Evolutionary conservation across 2,329 filamentous ascomycete species (phyloP).

Genomic region (Neofusicoccum kwambonambiense): DNA sequence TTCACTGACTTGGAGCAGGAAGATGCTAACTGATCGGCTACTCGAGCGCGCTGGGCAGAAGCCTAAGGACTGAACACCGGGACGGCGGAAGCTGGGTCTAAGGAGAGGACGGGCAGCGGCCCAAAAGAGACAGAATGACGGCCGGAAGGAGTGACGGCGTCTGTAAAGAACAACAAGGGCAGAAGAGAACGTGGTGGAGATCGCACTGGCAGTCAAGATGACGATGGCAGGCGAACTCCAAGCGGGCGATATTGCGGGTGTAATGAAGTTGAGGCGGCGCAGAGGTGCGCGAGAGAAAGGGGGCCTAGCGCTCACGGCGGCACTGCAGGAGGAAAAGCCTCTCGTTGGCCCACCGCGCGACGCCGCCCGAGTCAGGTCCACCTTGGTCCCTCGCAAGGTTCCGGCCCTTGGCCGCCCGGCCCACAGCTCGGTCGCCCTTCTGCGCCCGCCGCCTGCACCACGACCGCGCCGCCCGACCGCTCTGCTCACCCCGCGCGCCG

Average conservation of each 20-base stretch:
- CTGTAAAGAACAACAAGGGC: conserved; percentile 37
- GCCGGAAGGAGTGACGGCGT: conserved; percentile 44
- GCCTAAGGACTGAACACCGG: conserved; percentile 26
- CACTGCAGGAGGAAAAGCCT: not conserved
- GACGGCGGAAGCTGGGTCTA: conserved; percentile 23
- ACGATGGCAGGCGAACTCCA: conserved; percentile 36
- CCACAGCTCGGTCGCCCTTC: not conserved
- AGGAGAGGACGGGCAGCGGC: conserved; percentile 41
- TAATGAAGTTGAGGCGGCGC: conserved; percentile 22
- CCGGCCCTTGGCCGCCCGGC: not conserved
- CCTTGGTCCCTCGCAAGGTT: not conserved
- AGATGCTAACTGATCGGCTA: conserved; percentile 31
- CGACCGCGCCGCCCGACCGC: conserved; percentile 3
- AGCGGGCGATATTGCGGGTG: conserved; percentile 24
- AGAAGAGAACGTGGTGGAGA: conserved; percentile 38
- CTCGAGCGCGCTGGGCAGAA: conserved; percentile 33
- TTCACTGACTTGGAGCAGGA: conserved; percentile 27
- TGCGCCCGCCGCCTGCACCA: not conserved
- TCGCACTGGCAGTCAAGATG: conserved; percentile 36
- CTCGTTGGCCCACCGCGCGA: not conserved
- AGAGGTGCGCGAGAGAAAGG: conserved; percentile 17
- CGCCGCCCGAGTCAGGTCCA: not conserved
- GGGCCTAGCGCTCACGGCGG: conserved; percentile 18
- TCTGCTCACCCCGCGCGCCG: not conserved
- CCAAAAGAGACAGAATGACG: conserved; percentile 33